phyloP scores from a whole-genome alignment of 331 rosid species.

The Pyracantha coccinea region DNA sequence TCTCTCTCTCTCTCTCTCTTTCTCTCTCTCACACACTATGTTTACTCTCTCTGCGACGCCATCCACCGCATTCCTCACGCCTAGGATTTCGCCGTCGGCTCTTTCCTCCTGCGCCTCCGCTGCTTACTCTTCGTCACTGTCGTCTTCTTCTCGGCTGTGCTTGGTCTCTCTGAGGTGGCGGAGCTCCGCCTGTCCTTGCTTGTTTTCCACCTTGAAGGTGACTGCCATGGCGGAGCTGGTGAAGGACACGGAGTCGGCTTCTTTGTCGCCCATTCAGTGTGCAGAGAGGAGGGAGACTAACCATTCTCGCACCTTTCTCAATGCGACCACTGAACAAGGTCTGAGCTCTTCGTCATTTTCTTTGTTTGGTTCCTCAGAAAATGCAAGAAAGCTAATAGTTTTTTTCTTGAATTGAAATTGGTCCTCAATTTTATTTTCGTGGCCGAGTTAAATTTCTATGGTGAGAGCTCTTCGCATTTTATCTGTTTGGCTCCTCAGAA shows the following conservation, averaged over 20 bases:
- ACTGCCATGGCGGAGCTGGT: conserved; percentile 48
- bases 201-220: conserved; percentile 20
- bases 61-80: conserved; percentile 29
- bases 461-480: background rate
- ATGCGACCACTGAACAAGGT: conserved; percentile 62
- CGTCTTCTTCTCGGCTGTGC: conserved; percentile 20
- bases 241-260: conserved; percentile 25
- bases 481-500: background rate
- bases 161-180: conserved; percentile 27
- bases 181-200: conserved; percentile 22
- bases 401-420: background rate
- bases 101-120: conserved; percentile 2
- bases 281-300: conserved; percentile 9
- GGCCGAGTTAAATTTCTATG: background rate
- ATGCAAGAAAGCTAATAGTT: background rate
- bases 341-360: background rate
- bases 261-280: conserved; percentile 8
- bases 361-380: conserved; percentile 7
- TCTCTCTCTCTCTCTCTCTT: background rate
- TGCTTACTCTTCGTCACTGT: conserved; percentile 12
- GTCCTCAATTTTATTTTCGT: background rate
- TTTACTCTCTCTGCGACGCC: conserved; percentile 35
- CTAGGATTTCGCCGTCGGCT: conserved; percentile 42
- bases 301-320: conserved; percentile 59
- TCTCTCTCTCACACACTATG: conserved; percentile 29